phyloP scores from a whole-genome alignment of 352 stramenopile genomes.

The Phytopythium montanum region DNA sequence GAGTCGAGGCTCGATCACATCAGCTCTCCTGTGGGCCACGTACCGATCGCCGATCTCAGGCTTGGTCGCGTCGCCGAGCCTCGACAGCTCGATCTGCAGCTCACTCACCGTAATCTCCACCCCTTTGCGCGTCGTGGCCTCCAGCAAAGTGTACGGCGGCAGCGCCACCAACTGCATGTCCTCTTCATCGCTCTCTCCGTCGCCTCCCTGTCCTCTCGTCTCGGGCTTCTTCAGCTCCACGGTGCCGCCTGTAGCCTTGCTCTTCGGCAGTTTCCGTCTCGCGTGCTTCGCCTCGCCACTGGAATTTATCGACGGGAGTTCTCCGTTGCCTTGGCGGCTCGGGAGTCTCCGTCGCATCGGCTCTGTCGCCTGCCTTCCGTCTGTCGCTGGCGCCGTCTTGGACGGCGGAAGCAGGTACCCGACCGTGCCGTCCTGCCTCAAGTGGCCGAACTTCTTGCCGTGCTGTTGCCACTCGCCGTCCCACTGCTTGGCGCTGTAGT shows the following conservation, averaged over 20 bases:
- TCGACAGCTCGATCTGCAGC: slow-evolving; percentile 50
- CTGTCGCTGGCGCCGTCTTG: slow-evolving; percentile 17
- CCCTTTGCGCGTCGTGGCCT: slow-evolving; percentile 60
- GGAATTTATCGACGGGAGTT: background rate
- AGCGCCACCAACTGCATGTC: slow-evolving; percentile 26
- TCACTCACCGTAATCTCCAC: slow-evolving; percentile 58
- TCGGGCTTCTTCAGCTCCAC: background rate
- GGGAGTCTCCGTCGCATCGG: slow-evolving; percentile 17
- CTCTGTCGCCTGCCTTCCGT: slow-evolving; percentile 6
- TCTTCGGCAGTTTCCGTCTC: background rate
- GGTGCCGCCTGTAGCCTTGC: background rate
- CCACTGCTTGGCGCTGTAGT: slow-evolving; percentile 73
- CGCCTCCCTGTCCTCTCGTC: background rate
- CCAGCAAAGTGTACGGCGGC: slow-evolving; percentile 41
- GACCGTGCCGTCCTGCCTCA: slow-evolving; percentile 64
- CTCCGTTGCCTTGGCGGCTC: background rate
- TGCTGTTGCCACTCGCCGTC: slow-evolving; percentile 67
- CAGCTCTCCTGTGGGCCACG: background rate
- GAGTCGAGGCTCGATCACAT: background rate
- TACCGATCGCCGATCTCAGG: slow-evolving; percentile 45
- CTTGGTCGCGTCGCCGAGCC: slow-evolving; percentile 1
- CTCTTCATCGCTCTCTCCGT: slow-evolving; percentile 15
- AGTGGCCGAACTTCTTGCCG: slow-evolving; percentile 47
- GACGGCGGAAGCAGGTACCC: slow-evolving; percentile 46
- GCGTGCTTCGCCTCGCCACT: background rate